Conservation (phyloP, 1,284 basidiomycete species). For the Cutaneotrichosporon daszewskae region DNA sequence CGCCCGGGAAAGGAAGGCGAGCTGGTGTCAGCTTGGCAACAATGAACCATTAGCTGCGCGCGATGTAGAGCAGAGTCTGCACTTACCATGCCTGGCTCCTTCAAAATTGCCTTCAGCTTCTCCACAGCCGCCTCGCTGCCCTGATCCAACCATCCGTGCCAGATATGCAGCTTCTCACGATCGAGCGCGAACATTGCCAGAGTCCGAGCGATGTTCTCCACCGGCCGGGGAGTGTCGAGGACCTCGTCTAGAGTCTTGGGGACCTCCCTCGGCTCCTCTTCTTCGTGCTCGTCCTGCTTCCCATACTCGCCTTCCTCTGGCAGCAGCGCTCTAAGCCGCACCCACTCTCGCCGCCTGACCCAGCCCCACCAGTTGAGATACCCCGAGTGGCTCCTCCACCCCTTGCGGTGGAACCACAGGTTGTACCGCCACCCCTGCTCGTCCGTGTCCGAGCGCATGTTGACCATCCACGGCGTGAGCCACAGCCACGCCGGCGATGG, state of each 20-base stretch:
- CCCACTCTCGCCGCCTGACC: conserved; percentile 45
- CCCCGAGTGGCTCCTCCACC: conserved; percentile 38
- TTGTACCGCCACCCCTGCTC: conserved; percentile 49
- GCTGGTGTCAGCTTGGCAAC: conserved; percentile 6
- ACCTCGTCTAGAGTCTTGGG: conserved; percentile 5
- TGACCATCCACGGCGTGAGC: conserved; percentile 47
- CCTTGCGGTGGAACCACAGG: conserved; percentile 36
- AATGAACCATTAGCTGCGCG: too few species aligned
- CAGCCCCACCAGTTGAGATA: conserved; percentile 43
- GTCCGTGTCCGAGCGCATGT: conserved; percentile 46
- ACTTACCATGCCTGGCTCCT: conserved; percentile 10
- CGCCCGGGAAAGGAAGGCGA: conserved; percentile 5
- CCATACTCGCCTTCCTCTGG: neutral
- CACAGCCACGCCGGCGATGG: conserved; percentile 44
- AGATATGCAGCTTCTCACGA: conserved; percentile 32
- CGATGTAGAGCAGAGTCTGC: too few species aligned
- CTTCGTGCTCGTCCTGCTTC: neutral
- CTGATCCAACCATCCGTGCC: conserved; percentile 28
- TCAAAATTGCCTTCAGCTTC: conserved; percentile 7
- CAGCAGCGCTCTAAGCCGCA: conserved; percentile 28
- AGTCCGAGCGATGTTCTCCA: conserved; percentile 14
- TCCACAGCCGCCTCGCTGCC: conserved; percentile 5
- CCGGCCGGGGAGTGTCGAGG: conserved; percentile 6
- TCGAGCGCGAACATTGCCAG: conserved; percentile 29
- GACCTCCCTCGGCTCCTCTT: neutral